Conservation (phyloP, 129 eudicot species). For the Scalesia atractyloides region DNA sequence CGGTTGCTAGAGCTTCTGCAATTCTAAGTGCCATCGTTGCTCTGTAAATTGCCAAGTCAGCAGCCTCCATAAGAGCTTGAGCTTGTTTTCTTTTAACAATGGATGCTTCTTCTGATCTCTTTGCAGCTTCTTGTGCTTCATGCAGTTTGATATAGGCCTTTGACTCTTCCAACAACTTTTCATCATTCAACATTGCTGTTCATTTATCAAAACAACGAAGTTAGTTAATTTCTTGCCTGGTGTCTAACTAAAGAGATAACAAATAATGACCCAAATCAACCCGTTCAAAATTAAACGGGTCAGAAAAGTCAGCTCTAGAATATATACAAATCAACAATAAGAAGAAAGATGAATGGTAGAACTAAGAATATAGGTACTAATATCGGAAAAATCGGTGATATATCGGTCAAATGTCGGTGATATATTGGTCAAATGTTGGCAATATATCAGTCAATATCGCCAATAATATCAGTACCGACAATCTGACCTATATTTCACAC, state of each 20-base stretch:
- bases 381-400: no score
- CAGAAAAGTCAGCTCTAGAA: background rate
- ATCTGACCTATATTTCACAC: no score
- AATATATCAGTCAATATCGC: no score
- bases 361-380: no score
- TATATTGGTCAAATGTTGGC: no score
- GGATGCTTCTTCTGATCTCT: slow-evolving; percentile 54
- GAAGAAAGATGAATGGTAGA: no score
- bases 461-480: no score
- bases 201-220: background rate
- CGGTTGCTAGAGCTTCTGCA: slow-evolving; percentile 55
- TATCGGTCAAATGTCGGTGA: no score
- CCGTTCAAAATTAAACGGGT: background rate
- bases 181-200: slow-evolving; percentile 58
- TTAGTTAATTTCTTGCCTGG: slow-evolving; percentile 2
- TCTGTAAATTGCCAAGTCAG: slow-evolving; percentile 70
- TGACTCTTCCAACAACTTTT: slow-evolving; percentile 39
- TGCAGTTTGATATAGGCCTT: slow-evolving; percentile 34
- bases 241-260: background rate
- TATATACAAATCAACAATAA: background rate
- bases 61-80: slow-evolving; percentile 69
- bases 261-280: background rate
- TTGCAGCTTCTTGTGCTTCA: slow-evolving; percentile 66
- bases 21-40: slow-evolving; percentile 72
- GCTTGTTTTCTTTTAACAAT: slow-evolving; percentile 67